Evolutionary conservation across 1,284 basidiomycete species (phyloP), one percentile per base, ranked within the genome.

Genomic region (Vanrija pseudolonga): DNA sequence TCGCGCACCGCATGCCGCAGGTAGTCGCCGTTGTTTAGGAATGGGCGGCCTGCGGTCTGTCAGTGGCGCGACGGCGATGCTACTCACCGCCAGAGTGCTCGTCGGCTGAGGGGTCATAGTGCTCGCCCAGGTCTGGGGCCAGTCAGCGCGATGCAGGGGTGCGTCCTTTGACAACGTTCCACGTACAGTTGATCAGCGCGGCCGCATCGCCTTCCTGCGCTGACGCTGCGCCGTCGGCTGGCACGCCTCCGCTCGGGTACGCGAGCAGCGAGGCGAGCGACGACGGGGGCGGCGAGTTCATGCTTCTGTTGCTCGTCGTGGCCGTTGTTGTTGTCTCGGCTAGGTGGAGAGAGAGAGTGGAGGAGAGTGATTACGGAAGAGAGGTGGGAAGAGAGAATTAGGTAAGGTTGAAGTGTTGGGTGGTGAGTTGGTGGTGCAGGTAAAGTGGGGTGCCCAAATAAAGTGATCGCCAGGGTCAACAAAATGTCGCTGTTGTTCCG

Each of bases 151-250:
- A n/a, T n/a, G n/a, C n/a, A n/a, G n/a, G n/a, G 47, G 12, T 8
- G 19, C 18, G 20, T 19, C 20, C 20, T 3, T 24, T 23, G 23
- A 5, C 22, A 26, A 11, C 26, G 26, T 26, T 45, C 2, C 23
- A 61, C 59, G 51, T 48, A 61, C 59, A 61, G 15, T 44, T 55
- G 37, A 61, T 53, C 41, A 61, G 49, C 14, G 51, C 56, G 3
- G 49, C 53, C 7, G 41, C 51, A n/a, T 50, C 44, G 15, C 46
- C 4, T 48, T 8, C 22, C 51, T 53, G 36, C 6, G 24, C 39
- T 24, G 45, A 43, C 23, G 32, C 12, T 12, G 32, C 32, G 32
- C 9, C 32, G 4, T 32, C 32, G 9, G 32, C 32, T 12, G 32
- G 9, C 11, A 32, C 32, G 9, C 11, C 32, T 12, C 32, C 32